phyloP scores from a whole-genome alignment of 495 filamentous ascomycete species.

The Astrocystis sublimbata region DNA sequence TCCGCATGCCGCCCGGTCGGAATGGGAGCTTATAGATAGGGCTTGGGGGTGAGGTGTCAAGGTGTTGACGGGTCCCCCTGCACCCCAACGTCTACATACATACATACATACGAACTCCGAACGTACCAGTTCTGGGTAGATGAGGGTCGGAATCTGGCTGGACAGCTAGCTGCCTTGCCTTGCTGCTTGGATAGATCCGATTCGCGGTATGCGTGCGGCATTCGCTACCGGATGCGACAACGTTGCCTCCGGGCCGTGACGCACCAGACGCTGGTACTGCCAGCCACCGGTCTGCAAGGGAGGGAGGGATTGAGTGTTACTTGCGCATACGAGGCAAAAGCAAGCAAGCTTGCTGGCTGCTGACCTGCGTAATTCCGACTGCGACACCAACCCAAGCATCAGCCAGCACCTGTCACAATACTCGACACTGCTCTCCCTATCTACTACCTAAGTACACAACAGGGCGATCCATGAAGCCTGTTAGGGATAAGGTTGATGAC shows the following conservation, averaged over 20 bases:
- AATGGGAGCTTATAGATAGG: slow-evolving; percentile 32
- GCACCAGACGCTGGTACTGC: background rate
- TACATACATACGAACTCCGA: too few species aligned
- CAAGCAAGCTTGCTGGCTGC: slow-evolving; percentile 11
- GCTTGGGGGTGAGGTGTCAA: too few species aligned
- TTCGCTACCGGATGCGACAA: background rate
- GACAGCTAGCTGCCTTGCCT: too few species aligned
- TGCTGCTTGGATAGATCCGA: too few species aligned
- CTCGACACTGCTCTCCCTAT: background rate
- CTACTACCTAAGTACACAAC: background rate
- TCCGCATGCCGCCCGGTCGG: slow-evolving; percentile 30
- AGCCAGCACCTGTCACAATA: background rate
- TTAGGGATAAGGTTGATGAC: background rate
- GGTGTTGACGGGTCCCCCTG: too few species aligned
- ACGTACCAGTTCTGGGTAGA: too few species aligned
- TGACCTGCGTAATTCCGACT: too few species aligned
- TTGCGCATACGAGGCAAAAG: background rate
- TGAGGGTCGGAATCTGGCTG: too few species aligned
- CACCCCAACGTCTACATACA: too few species aligned
- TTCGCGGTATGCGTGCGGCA: background rate
- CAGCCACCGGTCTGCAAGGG: slow-evolving; percentile 7
- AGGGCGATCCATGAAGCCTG: slow-evolving; percentile 1
- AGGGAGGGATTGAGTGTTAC: too few species aligned
- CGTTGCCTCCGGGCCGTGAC: background rate
- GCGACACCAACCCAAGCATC: too few species aligned